Conservation (phyloP, 2,329 filamentous ascomycete species). For the Talaromyces sp. region DNA sequence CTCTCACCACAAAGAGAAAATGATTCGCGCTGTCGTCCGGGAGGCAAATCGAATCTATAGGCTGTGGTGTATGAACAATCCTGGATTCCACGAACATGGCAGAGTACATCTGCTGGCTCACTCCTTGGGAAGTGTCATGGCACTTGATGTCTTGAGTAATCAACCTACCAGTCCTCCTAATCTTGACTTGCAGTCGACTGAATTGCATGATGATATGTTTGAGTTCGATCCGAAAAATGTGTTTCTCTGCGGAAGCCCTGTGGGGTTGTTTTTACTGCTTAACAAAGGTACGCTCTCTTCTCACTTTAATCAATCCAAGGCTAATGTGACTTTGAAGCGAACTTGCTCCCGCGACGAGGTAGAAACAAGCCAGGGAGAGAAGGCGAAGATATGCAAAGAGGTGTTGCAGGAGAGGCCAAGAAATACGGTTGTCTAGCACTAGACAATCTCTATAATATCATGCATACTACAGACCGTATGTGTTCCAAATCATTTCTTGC, state of each 20-base stretch:
- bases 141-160: slow-evolving; percentile 80
- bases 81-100: slow-evolving; percentile 72
- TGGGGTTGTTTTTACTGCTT: slow-evolving; percentile 85
- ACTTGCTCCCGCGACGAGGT: slow-evolving; percentile 69
- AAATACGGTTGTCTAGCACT: slow-evolving; percentile 86
- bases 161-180: slow-evolving; percentile 70
- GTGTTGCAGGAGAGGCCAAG: slow-evolving; percentile 71
- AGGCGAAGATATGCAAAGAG: slow-evolving; percentile 52
- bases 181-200: slow-evolving; percentile 35
- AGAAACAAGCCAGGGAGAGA: slow-evolving; percentile 71
- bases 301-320: neutral
- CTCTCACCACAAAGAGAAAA: slow-evolving; percentile 90
- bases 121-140: slow-evolving; percentile 91
- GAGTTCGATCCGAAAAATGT: slow-evolving; percentile 89
- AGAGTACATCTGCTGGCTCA: slow-evolving; percentile 90
- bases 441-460: slow-evolving; percentile 93
- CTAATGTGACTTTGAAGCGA: slow-evolving; percentile 36
- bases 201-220: slow-evolving; percentile 57
- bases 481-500: neutral
- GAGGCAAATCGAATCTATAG: slow-evolving; percentile 96
- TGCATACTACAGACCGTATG: slow-evolving; percentile 63
- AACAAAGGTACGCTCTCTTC: slow-evolving; percentile 51
- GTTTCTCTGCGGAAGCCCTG: slow-evolving; percentile 85
- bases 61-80: slow-evolving; percentile 91
- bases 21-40: slow-evolving; percentile 80